A percentile compares a stretch with the other conserved stretches of the same genome.
Evolutionary conservation across 371 early-diverging fungal species (phyloP).

Genomic region (Mortierella sp.): DNA sequence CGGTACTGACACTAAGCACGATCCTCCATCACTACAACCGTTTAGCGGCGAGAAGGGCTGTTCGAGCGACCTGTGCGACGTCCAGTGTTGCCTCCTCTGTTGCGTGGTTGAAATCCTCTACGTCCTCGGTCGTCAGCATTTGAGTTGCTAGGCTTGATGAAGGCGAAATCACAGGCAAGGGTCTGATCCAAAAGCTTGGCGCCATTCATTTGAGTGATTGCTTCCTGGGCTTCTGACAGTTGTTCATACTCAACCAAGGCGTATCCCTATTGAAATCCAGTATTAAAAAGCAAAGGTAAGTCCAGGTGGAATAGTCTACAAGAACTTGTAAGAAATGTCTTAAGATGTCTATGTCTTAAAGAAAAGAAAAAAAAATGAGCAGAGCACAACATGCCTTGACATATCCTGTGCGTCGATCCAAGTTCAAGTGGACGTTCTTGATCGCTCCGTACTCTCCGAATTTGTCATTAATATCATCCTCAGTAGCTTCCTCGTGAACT

Average conservation of each 20-base stretch:
- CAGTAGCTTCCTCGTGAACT: constrained; percentile 94
- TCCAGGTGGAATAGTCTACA: not conserved
- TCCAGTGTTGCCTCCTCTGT: constrained; percentile 39
- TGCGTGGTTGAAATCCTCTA: constrained; percentile 42
- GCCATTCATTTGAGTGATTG: constrained; percentile 79
- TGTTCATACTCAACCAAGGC: constrained; percentile 91
- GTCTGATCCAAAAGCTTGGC: constrained; percentile 77
- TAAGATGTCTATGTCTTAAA: constrained; percentile 1
- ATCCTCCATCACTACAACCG: no score
- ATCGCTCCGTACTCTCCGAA: constrained; percentile 92
- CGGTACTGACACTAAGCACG: no score
- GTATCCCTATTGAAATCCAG: constrained; percentile 77
- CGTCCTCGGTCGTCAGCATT: constrained; percentile 40
- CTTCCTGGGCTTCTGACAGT: constrained; percentile 83
- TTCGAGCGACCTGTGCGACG: constrained; percentile 47
- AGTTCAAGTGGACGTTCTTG: constrained; percentile 89
- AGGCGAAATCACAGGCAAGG: constrained; percentile 87
- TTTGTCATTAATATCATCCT: constrained; percentile 89
- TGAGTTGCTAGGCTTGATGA: constrained; percentile 58
- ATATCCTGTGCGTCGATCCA: constrained; percentile 94
- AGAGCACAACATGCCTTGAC: constrained; percentile 78
- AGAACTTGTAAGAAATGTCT: not conserved
- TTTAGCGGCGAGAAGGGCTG: constrained; percentile 48
- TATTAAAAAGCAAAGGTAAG: not conserved
- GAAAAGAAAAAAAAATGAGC: not conserved